Conservation (phyloP, 2,329 filamentous ascomycete species). For the Elsinoe necatrix region DNA sequence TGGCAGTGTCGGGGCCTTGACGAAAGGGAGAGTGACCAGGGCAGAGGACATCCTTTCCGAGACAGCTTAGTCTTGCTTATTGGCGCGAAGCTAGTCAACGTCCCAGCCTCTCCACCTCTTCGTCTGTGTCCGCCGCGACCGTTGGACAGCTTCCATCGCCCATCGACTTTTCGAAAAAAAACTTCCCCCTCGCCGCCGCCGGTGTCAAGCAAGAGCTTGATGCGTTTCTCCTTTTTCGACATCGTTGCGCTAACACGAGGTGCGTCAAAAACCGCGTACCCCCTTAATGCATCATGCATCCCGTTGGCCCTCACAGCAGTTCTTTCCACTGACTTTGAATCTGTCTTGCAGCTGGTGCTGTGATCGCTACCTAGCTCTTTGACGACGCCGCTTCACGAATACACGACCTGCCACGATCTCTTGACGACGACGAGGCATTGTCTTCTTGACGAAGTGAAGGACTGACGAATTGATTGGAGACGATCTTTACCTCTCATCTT, state of each 20-base stretch:
- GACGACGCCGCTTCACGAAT: constrained; percentile 8
- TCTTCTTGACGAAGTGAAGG: constrained; percentile 4
- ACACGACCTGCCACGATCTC: constrained; percentile 9
- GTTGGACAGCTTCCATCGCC: constrained; percentile 13
- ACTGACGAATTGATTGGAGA: constrained; percentile 1
- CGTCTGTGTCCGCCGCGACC: constrained; percentile 12
- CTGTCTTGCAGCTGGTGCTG: constrained; percentile 15
- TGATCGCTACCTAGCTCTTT: neutral
- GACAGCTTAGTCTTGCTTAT: constrained; percentile 16
- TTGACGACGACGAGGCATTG: constrained; percentile 11
- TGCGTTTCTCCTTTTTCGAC: constrained; percentile 15
- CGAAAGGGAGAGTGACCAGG: constrained; percentile 11
- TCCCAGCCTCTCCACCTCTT: constrained; percentile 14
- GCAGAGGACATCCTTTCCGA: constrained; percentile 13
- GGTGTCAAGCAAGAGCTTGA: constrained; percentile 7
- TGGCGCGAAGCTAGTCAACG: constrained; percentile 15
- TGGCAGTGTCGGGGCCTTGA: constrained; percentile 1
- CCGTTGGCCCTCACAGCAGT: constrained; percentile 11
- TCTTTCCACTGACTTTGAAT: constrained; percentile 12
- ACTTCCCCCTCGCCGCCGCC: constrained; percentile 15
- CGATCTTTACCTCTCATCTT: neutral
- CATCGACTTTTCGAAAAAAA: constrained; percentile 13
- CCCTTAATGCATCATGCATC: constrained; percentile 15
- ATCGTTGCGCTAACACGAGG: constrained; percentile 14
- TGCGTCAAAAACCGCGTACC: constrained; percentile 16